phyloP scores from a whole-genome alignment of 371 early-diverging fungal genomes.

The Mucor saturninus region DNA sequence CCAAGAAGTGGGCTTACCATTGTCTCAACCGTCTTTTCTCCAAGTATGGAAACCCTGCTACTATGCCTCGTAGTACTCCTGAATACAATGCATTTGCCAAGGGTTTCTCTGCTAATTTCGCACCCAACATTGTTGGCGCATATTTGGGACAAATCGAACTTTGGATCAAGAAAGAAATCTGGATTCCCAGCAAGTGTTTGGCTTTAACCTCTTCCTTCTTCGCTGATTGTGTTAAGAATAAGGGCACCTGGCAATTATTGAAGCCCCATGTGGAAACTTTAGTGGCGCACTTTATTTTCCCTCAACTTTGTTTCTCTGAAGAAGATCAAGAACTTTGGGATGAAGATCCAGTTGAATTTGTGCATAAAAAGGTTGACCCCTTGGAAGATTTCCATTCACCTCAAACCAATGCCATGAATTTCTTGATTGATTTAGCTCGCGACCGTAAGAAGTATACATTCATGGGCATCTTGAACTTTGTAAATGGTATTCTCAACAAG shows the following conservation, averaged over 20 bases:
- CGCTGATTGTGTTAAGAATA: slow-evolving; percentile 78
- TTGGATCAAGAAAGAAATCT: slow-evolving; percentile 65
- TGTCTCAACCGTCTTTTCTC: slow-evolving; percentile 82
- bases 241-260: slow-evolving; percentile 85
- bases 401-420: slow-evolving; percentile 67
- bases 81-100: slow-evolving; percentile 79
- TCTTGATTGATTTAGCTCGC: slow-evolving; percentile 77
- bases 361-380: slow-evolving; percentile 83
- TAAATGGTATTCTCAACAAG: slow-evolving; percentile 71
- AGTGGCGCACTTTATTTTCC: slow-evolving; percentile 86
- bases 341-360: slow-evolving; percentile 90
- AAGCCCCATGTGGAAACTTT: slow-evolving; percentile 80
- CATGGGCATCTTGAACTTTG: slow-evolving; percentile 74
- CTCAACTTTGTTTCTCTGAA: slow-evolving; percentile 81
- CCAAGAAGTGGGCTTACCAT: slow-evolving; percentile 92
- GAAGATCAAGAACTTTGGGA: slow-evolving; percentile 88
- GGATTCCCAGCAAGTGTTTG: slow-evolving; percentile 66
- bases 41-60: slow-evolving; percentile 80
- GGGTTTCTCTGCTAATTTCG: slow-evolving; percentile 81
- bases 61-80: slow-evolving; percentile 54
- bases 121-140: slow-evolving; percentile 82
- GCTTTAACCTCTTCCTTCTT: slow-evolving; percentile 61
- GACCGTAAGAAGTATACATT: slow-evolving; percentile 82
- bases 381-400: slow-evolving; percentile 84
- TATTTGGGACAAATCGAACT: slow-evolving; percentile 81